Conservation (phyloP, 2,329 filamentous ascomycete genomes). For the Neofusicoccum cordaticola region DNA sequence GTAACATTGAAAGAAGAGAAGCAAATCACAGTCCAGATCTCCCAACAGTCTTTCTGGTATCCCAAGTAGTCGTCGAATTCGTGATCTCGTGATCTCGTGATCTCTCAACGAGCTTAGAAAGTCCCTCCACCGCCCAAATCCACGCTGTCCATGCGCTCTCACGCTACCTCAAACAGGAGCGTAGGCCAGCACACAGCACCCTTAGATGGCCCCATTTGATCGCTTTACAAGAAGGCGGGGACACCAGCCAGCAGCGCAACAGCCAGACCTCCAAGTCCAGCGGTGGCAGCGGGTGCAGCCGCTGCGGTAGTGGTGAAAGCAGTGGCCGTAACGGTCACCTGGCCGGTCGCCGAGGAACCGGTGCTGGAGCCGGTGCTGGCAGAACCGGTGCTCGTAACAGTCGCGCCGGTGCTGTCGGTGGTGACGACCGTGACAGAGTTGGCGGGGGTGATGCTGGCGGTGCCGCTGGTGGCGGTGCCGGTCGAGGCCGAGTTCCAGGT, state of each 20-base stretch:
- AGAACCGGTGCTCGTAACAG: not conserved
- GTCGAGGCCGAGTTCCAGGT: constrained; percentile 24
- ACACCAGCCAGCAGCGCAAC: not conserved
- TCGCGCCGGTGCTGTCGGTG: not conserved
- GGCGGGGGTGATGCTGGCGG: constrained; percentile 10
- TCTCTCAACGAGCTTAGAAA: too few relatives aligned
- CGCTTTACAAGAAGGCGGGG: not conserved
- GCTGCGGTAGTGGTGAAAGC: not conserved
- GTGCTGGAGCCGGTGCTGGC: not conserved
- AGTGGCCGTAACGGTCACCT: not conserved
- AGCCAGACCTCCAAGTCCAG: not conserved
- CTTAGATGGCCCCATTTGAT: too few relatives aligned
- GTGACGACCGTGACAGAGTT: not conserved
- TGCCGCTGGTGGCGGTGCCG: constrained; percentile 15
- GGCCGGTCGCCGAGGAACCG: not conserved
- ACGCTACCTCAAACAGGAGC: too few relatives aligned
- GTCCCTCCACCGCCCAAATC: too few relatives aligned
- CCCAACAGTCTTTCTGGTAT: too few relatives aligned
- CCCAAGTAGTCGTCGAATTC: too few relatives aligned
- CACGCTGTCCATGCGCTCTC: too few relatives aligned
- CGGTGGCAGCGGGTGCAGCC: not conserved
- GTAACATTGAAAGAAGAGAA: too few relatives aligned
- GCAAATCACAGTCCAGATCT: too few relatives aligned
- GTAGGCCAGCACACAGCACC: too few relatives aligned
- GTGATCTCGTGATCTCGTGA: too few relatives aligned